Base-by-base conservation (phyloP, 108 stramenopile genomes). In the Hondaea fermentalgiana region DNA sequence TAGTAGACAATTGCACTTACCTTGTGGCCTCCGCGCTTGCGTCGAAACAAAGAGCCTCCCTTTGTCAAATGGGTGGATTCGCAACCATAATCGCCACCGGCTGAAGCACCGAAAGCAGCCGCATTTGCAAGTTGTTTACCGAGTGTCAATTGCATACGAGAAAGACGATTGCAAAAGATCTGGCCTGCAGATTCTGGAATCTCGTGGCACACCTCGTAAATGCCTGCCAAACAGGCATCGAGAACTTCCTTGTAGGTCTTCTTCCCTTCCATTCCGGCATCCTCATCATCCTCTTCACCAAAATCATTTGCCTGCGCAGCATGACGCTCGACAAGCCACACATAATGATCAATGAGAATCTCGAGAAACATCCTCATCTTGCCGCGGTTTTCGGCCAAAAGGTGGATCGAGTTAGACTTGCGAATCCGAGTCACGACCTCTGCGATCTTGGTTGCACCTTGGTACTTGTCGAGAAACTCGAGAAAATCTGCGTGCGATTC, bases 311-410 rank as follows among this genome's bases (percentile, higher is more conserved):
- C n/a, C n/a, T 47, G 43, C 1, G 45, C 76, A 0, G 76, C 76
- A 17, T 53, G 45, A 45, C 76, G 76, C 51, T 83, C 76, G 1
- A 83, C 90, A 16, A 90, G 23, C 59, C 87, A 87, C 45, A 90
- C 49, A 43, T 72, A 90, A 47, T 90, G 64, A 23, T 88, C 60
- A 19, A 87, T 23, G 8, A 90, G 72, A 28, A 90, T 60, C 21
- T 87, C 60, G n/a, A 90, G 88, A 28, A 90, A 90, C 14, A 35
- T 42, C 47, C 23, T 21, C 88, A 90, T 69, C 87, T 42, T 51
- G n/a, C 69, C 44, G 17, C 72, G 60, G 64, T 90, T 90, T 57
- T 89, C 90, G 60, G 58, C 88, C 14, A 59, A 72, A n/a, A 90
- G 29, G 17, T 87, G 90, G 17, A 87, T 47, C 21, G 44, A 88